Percentiles rank a stretch among this genome's conserved stretches.
These are phyloP conservation scores for Deuterostichococcus epilithicus DNA, from an alignment of 139 green algal genomes.

Conservation along the genomic window DNA sequence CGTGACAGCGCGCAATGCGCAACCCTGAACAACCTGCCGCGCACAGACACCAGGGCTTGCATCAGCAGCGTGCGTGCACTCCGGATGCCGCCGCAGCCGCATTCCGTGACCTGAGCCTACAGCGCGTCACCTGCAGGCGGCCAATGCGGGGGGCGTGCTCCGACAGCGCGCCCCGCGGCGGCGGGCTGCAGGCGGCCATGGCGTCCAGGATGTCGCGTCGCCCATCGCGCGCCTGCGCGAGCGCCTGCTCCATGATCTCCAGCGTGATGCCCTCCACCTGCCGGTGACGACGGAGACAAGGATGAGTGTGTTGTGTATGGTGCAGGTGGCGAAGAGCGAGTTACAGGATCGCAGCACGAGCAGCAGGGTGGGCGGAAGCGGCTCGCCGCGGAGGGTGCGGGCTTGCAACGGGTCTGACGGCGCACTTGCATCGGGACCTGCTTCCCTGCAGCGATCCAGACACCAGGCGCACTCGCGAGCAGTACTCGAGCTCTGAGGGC, in stretches of 20 bases:
- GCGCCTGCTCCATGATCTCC: slow-evolving; percentile 81
- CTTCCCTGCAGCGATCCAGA: too few species aligned
- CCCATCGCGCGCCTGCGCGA: slow-evolving; percentile 60
- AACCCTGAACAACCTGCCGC: too few species aligned
- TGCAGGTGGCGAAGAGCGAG: background rate
- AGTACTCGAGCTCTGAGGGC: too few species aligned
- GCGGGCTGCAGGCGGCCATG: slow-evolving; percentile 70
- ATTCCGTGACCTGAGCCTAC: too few species aligned
- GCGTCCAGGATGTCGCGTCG: slow-evolving; percentile 72
- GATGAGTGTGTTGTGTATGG: background rate
- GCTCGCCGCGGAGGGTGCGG: too few species aligned
- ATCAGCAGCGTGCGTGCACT: background rate
- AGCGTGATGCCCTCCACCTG: slow-evolving; percentile 90
- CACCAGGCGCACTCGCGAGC: too few species aligned
- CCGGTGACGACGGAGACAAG: background rate
- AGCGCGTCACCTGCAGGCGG: slow-evolving; percentile 20
- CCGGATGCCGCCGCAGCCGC: background rate
- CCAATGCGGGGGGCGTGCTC: slow-evolving; percentile 59
- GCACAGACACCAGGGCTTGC: too few species aligned
- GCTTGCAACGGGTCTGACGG: too few species aligned
- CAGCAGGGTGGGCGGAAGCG: too few species aligned
- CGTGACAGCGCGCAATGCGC: background rate
- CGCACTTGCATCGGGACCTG: too few species aligned
- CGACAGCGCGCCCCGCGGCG: slow-evolving; percentile 51
- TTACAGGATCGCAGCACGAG: too few species aligned